Evolutionary conservation across 208 protist species (phyloP), one percentile per base, ranked within the genome.

Genomic region (Leishmania lainsoni): DNA sequence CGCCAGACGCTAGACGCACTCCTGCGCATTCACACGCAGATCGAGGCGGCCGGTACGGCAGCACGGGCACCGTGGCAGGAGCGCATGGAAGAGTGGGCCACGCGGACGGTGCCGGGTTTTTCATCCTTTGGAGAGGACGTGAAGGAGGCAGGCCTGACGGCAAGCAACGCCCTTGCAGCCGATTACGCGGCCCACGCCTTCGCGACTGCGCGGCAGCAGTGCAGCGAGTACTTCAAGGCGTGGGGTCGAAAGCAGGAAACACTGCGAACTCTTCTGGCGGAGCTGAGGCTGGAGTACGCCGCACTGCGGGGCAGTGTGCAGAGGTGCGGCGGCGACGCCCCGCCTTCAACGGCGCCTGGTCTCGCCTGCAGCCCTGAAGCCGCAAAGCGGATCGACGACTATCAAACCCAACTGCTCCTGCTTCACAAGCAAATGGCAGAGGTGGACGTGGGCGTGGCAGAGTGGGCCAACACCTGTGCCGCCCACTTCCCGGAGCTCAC

Each of bases 91-190:
- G 63, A 83, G 76, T 91, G 87, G 85, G 77, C 75, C n/a, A 78
- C 72, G 35, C 74, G 73, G 45, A 83, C 76, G 26, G 71, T 77
- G 39, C 61, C 76, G 3, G 75, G 69, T 16, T 86, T 82, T 72
- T 83, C 83, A 8, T 75, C 81, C 20, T 74, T 89, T n/a, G 82
- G 85, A 72, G 83, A 89, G 66, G 88, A 91, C 20, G 79, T 92
- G n/a, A 91, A 88, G 80, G 85, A 88, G n/a, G 71, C 92, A 26
- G 92, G 90, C 5, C 76, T 90, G 65, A 92, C 88, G 16, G 92
- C 90, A 22, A 93, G 92, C 76, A 89, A 83, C 73, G 92, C 92
- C 22, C 87, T 95, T 26, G 88, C 90, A 10, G 90, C 87, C 26
- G 89, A 91, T 61, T 90, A 95, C 81, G 87, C 90, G 1, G 78